Percentiles rank a stretch among this genome's conserved stretches.
These are phyloP conservation scores for Triangularia verruculosa DNA, from an alignment of 2,329 filamentous ascomycete genomes.

Conservation along the genomic window DNA sequence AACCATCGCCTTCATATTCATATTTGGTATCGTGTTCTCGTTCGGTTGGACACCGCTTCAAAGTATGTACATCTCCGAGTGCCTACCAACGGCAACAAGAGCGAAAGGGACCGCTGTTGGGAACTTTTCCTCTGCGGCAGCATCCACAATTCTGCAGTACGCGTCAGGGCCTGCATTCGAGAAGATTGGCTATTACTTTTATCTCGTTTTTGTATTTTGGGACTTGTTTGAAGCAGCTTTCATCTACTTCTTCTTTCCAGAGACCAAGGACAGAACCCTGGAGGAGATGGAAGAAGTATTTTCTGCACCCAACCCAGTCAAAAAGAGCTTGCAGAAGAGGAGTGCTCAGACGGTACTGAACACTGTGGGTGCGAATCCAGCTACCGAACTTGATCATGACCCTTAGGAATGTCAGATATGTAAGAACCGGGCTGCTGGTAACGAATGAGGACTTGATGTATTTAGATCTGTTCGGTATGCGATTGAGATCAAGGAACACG, in stretches of 20 bases:
- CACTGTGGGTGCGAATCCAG: slow-evolving; percentile 34
- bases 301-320: slow-evolving; percentile 44
- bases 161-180: slow-evolving; percentile 42
- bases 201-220: slow-evolving; percentile 46
- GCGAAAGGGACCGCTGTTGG: slow-evolving; percentile 45
- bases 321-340: slow-evolving; percentile 43
- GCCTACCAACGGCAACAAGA: slow-evolving; percentile 43
- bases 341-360: slow-evolving; percentile 43
- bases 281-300: slow-evolving; percentile 55
- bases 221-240: slow-evolving; percentile 41
- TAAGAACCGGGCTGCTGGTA: background rate
- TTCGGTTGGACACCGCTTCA: slow-evolving; percentile 52
- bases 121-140: slow-evolving; percentile 39
- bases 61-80: slow-evolving; percentile 49
- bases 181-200: slow-evolving; percentile 44
- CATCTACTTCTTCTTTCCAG: slow-evolving; percentile 51
- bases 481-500: background rate
- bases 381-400: slow-evolving; percentile 28
- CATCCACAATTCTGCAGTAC: slow-evolving; percentile 44
- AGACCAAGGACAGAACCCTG: slow-evolving; percentile 48
- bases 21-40: slow-evolving; percentile 51
- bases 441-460: background rate
- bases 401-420: background rate
- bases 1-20: slow-evolving; percentile 50
- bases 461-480: background rate